Percentiles rank a stretch among this genome's conserved stretches.
These are phyloP conservation scores for Nicotiana tabacum DNA, from an alignment of 257 asterid genomes.

Conservation along the genomic window DNA sequence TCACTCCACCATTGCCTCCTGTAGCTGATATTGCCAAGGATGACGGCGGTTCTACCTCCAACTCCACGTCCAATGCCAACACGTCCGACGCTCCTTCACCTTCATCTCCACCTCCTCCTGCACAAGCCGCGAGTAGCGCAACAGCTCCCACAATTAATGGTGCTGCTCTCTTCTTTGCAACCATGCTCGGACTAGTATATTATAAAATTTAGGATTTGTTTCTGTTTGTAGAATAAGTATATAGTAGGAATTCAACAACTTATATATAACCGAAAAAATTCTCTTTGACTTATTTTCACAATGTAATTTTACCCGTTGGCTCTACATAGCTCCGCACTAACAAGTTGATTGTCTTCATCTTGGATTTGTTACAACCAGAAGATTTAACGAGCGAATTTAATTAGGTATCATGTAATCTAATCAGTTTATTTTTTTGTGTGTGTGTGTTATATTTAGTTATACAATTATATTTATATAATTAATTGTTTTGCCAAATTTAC, in stretches of 20 bases:
- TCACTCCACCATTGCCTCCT: conserved; percentile 6
- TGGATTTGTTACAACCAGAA: no score
- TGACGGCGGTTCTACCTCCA: neutral
- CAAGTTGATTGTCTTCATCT: no score
- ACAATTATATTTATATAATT: neutral
- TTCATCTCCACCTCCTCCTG: neutral
- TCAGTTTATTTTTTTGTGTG: no score
- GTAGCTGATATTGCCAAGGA: neutral
- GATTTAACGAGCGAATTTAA: no score
- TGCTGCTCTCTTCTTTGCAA: neutral
- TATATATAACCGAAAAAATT: no score
- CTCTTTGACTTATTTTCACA: no score
- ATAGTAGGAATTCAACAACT: no score
- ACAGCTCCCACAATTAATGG: neutral
- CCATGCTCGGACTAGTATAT: neutral
- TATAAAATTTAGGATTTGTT: no score
- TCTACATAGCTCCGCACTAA: no score
- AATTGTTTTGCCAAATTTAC: neutral
- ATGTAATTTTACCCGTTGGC: no score
- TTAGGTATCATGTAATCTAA: no score
- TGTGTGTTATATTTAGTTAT: neutral
- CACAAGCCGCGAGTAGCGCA: neutral
- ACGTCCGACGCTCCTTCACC: neutral
- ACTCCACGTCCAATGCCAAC: neutral
- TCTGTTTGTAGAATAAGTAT: no score